phyloP scores from a whole-genome alignment of 1,284 basidiomycete genomes.

The Malassezia sympodialis region DNA sequence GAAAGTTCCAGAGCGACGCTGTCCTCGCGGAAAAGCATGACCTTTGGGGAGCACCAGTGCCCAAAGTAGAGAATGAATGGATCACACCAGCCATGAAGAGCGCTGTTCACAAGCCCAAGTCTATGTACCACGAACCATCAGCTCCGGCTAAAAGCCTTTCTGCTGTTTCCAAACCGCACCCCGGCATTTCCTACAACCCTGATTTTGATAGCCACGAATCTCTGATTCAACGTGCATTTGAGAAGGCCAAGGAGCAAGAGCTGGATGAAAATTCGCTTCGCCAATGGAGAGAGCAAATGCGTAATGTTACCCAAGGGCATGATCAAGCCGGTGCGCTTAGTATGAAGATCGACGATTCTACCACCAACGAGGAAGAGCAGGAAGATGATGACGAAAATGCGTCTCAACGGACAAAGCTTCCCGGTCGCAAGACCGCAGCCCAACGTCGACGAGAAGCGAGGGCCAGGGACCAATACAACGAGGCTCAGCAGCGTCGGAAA shows the following conservation, averaged over 20 bases:
- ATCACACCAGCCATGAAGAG: neutral
- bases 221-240: slow-evolving; percentile 62
- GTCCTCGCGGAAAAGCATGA: slow-evolving; percentile 12
- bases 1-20: slow-evolving; percentile 16
- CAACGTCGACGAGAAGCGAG: slow-evolving; percentile 21
- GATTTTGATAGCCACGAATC: slow-evolving; percentile 64
- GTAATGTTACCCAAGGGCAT: slow-evolving; percentile 12
- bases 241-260: slow-evolving; percentile 58
- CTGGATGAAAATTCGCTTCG: slow-evolving; percentile 52
- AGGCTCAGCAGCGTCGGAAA: slow-evolving; percentile 20
- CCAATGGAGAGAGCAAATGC: slow-evolving; percentile 8
- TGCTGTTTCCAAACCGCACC: slow-evolving; percentile 65
- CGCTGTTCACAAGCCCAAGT: slow-evolving; percentile 1
- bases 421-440: slow-evolving; percentile 29
- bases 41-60: slow-evolving; percentile 2
- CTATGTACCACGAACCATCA: slow-evolving; percentile 2
- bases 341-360: slow-evolving; percentile 18
- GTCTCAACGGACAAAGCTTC: slow-evolving; percentile 8
- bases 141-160: slow-evolving; percentile 42
- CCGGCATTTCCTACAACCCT: slow-evolving; percentile 90
- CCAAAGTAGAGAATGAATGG: slow-evolving; percentile 7
- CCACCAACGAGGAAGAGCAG: slow-evolving; percentile 5
- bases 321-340: slow-evolving; percentile 13
- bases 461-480: slow-evolving; percentile 21
- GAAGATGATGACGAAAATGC: slow-evolving; percentile 8